Evolutionary conservation across 176 grass and related monocot species (phyloP), one percentile per base, ranked within the genome.

Genomic region (Elymus sibiricus): DNA sequence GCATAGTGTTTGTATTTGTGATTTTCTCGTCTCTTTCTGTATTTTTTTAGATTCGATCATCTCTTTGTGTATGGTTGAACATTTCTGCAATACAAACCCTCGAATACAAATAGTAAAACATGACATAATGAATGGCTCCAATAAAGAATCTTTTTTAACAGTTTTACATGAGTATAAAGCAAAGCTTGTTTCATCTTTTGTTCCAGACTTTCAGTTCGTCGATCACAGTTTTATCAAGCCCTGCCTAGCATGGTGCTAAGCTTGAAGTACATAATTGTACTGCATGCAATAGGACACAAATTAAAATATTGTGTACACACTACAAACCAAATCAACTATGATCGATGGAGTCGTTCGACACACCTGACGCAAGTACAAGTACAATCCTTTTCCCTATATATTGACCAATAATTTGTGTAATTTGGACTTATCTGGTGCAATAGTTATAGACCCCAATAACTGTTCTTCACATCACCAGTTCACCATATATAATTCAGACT

Each of bases 301-400:
- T 32, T 32, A 87, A 84, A 80, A 71, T 40, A 72, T 40, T 71
- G 76, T 69, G 56, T 84, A 87, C 76, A 91, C 37, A 76, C 81
- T 82, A 74, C 89, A 91, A 69, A 87, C 60, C 80, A 65, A 84
- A 91, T 76, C 65, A 69, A 31, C 58, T 51, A 70, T 22, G n/a
- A 22, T 70, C 67, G 70, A 32, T 83, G 77, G 35, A 83, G 66
- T 60, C 67, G n/a, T 27, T 63, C 77, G 42, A 89, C 49, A 80
- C 32, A 76, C 32, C 66, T 6, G 62, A 89, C 61, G 22, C 74
- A 63, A 74, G 51, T 42, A 83, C 64, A 86, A 86, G 35, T 83
- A 90, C 67, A 87, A 74, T 74, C 17, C 8, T 47, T 66, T 64
- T 67, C 21, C n/a, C 58, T 66, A 86, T 74, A 90, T 59, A 40